A percentile compares a stretch with the other conserved stretches of the same genome.
Conservation (phyloP, 2,329 filamentous ascomycete species). For the Neofusicoccum sp. region DNA sequence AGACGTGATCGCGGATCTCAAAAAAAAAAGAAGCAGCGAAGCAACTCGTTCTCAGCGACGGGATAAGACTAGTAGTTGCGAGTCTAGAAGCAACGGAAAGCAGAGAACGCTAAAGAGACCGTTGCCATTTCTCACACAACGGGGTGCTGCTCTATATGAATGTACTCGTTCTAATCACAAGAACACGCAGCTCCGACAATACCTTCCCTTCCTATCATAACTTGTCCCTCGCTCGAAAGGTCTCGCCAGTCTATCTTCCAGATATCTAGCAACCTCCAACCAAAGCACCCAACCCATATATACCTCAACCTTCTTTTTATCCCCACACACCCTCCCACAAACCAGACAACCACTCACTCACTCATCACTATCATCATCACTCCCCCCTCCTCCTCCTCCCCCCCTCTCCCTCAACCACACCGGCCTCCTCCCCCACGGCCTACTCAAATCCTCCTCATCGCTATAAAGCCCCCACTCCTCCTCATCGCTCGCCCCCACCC, state of each 20-base stretch:
- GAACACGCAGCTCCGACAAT: too few species aligned
- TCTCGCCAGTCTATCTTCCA: background rate
- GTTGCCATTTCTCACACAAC: too few species aligned
- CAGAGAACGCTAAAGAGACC: too few species aligned
- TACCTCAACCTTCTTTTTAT: background rate
- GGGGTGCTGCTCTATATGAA: too few species aligned
- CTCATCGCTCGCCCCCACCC: constrained; percentile 41
- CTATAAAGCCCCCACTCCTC: constrained; percentile 40
- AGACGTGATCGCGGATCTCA: too few species aligned
- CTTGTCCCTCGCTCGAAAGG: too few species aligned
- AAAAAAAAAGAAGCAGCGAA: too few species aligned
- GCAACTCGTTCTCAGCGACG: too few species aligned
- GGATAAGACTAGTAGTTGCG: too few species aligned
- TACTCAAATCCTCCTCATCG: constrained; percentile 30
- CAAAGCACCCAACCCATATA: background rate
- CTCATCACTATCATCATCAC: background rate
- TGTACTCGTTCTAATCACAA: too few species aligned
- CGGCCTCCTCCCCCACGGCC: background rate
- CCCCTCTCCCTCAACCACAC: background rate
- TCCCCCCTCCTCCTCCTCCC: background rate
- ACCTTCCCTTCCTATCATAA: too few species aligned
- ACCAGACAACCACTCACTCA: background rate
- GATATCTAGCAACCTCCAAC: background rate
- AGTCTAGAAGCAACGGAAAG: too few species aligned
- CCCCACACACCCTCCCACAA: background rate